A percentile compares a stretch with the other conserved stretches of the same genome.
phyloP scores from a whole-genome alignment of 140 eudicot species.

The Cichorium intybus region DNA sequence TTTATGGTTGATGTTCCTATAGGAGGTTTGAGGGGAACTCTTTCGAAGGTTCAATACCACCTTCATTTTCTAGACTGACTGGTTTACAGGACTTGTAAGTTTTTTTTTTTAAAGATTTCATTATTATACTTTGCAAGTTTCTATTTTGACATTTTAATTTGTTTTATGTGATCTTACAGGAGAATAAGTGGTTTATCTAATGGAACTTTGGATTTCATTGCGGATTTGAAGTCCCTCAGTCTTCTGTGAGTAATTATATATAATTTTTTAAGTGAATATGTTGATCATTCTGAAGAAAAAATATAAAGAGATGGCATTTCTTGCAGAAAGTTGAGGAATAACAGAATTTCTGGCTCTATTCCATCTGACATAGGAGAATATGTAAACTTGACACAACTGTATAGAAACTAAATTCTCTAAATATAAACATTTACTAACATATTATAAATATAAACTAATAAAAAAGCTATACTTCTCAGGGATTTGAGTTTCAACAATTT shows the following conservation, averaged over 20 bases:
- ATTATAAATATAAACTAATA: not conserved
- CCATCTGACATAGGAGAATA: constrained; percentile 50
- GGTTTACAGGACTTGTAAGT: constrained; percentile 54
- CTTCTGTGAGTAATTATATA: constrained; percentile 44
- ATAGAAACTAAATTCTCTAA: too few species aligned
- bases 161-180: constrained; percentile 38
- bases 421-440: not conserved
- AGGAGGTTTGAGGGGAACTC: constrained; percentile 83
- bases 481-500: constrained; percentile 77
- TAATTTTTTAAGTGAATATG: not conserved
- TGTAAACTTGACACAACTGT: constrained; percentile 45
- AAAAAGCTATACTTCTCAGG: constrained; percentile 34
- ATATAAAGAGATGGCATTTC: not conserved
- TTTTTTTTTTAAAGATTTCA: not conserved
- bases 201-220: constrained; percentile 64
- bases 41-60: constrained; percentile 74
- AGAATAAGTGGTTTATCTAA: constrained; percentile 70
- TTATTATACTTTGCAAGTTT: not conserved
- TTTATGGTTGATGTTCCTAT: constrained; percentile 16
- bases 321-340: constrained; percentile 48
- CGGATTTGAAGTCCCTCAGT: constrained; percentile 42
- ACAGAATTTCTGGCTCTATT: constrained; percentile 56
- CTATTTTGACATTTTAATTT: not conserved
- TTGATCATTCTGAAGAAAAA: not conserved
- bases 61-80: constrained; percentile 52